Conservation (phyloP, 2,329 filamentous ascomycete species). For the Beauveria scarabaeidicola region DNA sequence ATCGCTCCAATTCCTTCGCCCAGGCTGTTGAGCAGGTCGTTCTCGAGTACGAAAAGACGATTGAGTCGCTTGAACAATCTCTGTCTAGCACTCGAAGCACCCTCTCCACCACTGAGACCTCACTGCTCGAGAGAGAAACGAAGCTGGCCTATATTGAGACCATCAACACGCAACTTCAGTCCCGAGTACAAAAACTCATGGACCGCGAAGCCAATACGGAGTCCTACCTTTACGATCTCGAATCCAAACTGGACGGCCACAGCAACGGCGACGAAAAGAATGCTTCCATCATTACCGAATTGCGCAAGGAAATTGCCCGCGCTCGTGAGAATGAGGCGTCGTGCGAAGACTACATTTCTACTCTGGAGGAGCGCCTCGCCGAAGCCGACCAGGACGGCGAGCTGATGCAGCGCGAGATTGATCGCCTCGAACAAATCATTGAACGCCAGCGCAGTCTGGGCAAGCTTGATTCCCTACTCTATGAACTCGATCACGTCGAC, state of each 20-base stretch:
- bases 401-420: conserved; percentile 93
- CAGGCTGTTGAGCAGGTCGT: conserved; percentile 95
- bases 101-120: conserved; percentile 76
- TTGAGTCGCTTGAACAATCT: conserved; percentile 85
- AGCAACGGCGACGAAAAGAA: conserved; percentile 91
- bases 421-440: conserved; percentile 87
- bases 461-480: conserved; percentile 84
- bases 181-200: conserved; percentile 83
- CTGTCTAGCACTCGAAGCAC: conserved; percentile 80
- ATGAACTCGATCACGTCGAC: conserved; percentile 77
- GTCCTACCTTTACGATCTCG: conserved; percentile 84
- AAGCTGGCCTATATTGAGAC: conserved; percentile 91
- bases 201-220: conserved; percentile 90
- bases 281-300: conserved; percentile 70
- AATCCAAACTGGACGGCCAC: conserved; percentile 82
- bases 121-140: conserved; percentile 82
- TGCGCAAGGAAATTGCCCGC: conserved; percentile 84
- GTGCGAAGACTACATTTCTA: conserved; percentile 95
- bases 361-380: conserved; percentile 85
- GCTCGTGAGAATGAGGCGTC: conserved; percentile 83
- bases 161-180: conserved; percentile 80
- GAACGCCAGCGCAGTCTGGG: conserved; percentile 92
- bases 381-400: conserved; percentile 95
- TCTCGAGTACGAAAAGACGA: conserved; percentile 96
- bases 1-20: conserved; percentile 91